Percentiles rank a stretch among this genome's conserved stretches.
Evolutionary conservation across 1,284 basidiomycete genomes (phyloP).

Genomic region (Ganoderma boninense): DNA sequence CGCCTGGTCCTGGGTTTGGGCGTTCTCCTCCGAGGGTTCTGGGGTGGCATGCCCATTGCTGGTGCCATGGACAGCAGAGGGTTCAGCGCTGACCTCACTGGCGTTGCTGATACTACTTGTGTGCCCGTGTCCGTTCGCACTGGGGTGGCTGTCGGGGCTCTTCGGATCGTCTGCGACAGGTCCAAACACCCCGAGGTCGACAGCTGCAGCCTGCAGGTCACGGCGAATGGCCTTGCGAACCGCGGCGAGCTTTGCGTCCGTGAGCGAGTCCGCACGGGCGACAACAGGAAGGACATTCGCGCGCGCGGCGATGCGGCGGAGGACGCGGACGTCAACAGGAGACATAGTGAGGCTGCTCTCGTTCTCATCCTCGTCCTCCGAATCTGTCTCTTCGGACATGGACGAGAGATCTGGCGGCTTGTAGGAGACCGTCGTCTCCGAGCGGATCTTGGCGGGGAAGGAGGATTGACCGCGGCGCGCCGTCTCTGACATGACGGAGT

Average conservation of each 20-base stretch:
- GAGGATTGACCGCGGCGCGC: conserved; percentile 56
- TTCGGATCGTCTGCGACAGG: conserved; percentile 40
- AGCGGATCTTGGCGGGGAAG: conserved; percentile 60
- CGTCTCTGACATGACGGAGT: conserved; percentile 65
- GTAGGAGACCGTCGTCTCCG: conserved; percentile 66
- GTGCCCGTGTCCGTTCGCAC: conserved; percentile 22
- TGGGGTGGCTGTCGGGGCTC: conserved; percentile 15
- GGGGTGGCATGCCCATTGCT: conserved; percentile 25
- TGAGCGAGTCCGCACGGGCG: conserved; percentile 79
- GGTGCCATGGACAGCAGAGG: conserved; percentile 24
- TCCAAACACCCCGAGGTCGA: conserved; percentile 80
- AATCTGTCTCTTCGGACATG: conserved; percentile 55
- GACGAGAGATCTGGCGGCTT: conserved; percentile 57
- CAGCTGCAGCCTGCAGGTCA: conserved; percentile 66
- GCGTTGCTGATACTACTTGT: conserved; percentile 29
- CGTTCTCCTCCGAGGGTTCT: conserved; percentile 21
- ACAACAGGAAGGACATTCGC: conserved; percentile 83
- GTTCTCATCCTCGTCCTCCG: conserved; percentile 49
- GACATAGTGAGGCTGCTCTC: conserved; percentile 70
- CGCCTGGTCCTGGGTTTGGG: conserved; percentile 16
- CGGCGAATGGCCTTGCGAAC: conserved; percentile 74
- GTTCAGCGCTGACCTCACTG: conserved; percentile 12
- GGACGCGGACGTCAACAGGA: conserved; percentile 79
- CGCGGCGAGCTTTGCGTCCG: conserved; percentile 70
- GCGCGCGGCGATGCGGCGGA: conserved; percentile 73